Evolutionary conservation across 305 asterid genomes (phyloP).

Genomic region (Fraxinus albicans): DNA sequence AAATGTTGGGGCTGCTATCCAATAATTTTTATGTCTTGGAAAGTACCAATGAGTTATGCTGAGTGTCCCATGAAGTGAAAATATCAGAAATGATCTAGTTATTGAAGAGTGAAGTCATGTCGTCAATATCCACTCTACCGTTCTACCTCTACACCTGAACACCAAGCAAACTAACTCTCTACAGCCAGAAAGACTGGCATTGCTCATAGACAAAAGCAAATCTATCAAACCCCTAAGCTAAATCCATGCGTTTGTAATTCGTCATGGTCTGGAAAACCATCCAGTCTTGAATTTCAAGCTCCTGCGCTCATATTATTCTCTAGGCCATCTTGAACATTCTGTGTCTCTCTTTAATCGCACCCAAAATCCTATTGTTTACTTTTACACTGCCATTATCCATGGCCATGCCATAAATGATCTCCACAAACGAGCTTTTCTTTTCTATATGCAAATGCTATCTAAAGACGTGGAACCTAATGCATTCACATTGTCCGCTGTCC

Average conservation of each 20-base stretch:
- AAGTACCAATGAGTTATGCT: neutral
- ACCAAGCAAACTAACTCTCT: slow-evolving; percentile 12
- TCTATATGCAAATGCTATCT: slow-evolving; percentile 31
- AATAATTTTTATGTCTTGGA: neutral
- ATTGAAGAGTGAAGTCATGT: slow-evolving; percentile 16
- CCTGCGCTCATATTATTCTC: slow-evolving; percentile 29
- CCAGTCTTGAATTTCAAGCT: slow-evolving; percentile 34
- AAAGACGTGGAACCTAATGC: slow-evolving; percentile 29
- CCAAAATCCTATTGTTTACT: slow-evolving; percentile 34
- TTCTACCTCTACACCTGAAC: slow-evolving; percentile 4
- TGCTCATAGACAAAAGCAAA: slow-evolving; percentile 29
- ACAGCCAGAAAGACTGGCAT: slow-evolving; percentile 24
- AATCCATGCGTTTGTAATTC: slow-evolving; percentile 33
- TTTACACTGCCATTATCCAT: slow-evolving; percentile 36
- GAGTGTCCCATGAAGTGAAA: neutral
- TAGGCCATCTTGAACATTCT: slow-evolving; percentile 28
- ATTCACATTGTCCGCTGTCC: slow-evolving; percentile 34
- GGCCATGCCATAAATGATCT: slow-evolving; percentile 27
- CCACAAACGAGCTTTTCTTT: slow-evolving; percentile 24
- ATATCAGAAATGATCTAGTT: neutral
- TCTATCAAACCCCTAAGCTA: slow-evolving; percentile 21
- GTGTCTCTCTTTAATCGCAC: slow-evolving; percentile 20
- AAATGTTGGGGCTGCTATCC: neutral
- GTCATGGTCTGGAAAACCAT: slow-evolving; percentile 26
- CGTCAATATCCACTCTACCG: slow-evolving; percentile 16